Conservation (phyloP, 2,329 filamentous ascomycete species). For the Sphaceloma murrayae region DNA sequence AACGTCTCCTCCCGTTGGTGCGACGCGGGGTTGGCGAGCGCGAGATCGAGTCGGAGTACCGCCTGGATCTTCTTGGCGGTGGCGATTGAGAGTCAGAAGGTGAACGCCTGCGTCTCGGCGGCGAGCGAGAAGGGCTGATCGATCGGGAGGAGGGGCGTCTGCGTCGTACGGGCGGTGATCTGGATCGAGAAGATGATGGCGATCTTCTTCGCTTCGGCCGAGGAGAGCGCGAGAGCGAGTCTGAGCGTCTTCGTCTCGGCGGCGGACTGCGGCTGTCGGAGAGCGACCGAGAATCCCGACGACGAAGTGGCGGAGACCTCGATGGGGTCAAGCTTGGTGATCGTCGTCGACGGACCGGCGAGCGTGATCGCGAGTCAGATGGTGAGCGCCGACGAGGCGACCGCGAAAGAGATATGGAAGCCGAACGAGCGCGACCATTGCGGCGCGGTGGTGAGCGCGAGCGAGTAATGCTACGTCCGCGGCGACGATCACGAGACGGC, state of each 20-base stretch:
- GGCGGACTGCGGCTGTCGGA: slow-evolving; percentile 25
- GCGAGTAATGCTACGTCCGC: slow-evolving; percentile 22
- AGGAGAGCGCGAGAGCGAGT: slow-evolving; percentile 15
- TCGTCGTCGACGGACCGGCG: slow-evolving; percentile 16
- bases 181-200: slow-evolving; percentile 19
- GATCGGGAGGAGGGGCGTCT: slow-evolving; percentile 19
- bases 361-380: slow-evolving; percentile 17
- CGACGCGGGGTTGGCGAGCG: slow-evolving; percentile 17
- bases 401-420: slow-evolving; percentile 17
- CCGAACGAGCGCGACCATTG: slow-evolving; percentile 17
- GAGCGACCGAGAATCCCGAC: slow-evolving; percentile 15
- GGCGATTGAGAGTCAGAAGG: slow-evolving; percentile 18
- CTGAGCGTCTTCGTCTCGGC: slow-evolving; percentile 22
- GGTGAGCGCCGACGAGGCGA: slow-evolving; percentile 8
- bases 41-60: slow-evolving; percentile 21
- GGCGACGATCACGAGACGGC: slow-evolving; percentile 22
- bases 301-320: slow-evolving; percentile 16
- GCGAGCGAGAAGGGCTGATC: slow-evolving; percentile 14
- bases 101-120: slow-evolving; percentile 16
- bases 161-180: slow-evolving; percentile 25
- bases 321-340: slow-evolving; percentile 11
- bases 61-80: slow-evolving; percentile 16
- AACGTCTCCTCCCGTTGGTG: background rate
- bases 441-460: slow-evolving; percentile 25
- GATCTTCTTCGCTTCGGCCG: slow-evolving; percentile 17